Percentiles rank a stretch among this genome's conserved stretches.
Evolutionary conservation across 2,329 filamentous ascomycete genomes (phyloP).

Genomic region (Talaromyces rugulosus): DNA sequence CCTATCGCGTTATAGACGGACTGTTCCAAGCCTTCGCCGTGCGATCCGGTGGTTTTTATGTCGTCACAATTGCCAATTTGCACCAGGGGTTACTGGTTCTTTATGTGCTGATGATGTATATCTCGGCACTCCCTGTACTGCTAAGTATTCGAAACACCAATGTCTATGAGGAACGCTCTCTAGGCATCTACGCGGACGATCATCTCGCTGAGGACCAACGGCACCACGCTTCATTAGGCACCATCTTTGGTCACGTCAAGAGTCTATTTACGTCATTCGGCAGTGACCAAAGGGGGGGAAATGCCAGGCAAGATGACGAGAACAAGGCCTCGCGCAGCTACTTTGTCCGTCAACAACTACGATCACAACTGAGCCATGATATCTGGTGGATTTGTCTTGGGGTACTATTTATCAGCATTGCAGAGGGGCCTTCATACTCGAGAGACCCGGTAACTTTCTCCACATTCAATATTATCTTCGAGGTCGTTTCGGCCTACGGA

Average conservation of each 20-base stretch:
- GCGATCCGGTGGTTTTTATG: constrained; percentile 62
- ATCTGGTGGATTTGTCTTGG: constrained; percentile 63
- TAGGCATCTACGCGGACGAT: constrained; percentile 47
- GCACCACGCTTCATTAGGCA: constrained; percentile 18
- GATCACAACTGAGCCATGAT: constrained; percentile 63
- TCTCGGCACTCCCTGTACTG: constrained; percentile 33
- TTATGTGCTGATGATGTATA: constrained; percentile 47
- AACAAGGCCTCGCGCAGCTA: constrained; percentile 36
- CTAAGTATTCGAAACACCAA: constrained; percentile 58
- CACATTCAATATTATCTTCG: constrained; percentile 56
- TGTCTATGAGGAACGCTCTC: constrained; percentile 65
- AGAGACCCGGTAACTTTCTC: constrained; percentile 50
- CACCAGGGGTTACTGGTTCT: constrained; percentile 56
- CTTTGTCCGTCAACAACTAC: constrained; percentile 55
- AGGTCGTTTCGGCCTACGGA: constrained; percentile 50
- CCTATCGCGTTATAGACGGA: constrained; percentile 57
- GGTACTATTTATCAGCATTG: constrained; percentile 56
- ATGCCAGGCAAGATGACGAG: constrained; percentile 15
- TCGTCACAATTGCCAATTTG: constrained; percentile 56
- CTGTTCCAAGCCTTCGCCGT: constrained; percentile 61
- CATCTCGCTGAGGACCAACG: constrained; percentile 17
- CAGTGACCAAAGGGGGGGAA: constrained; percentile 1
- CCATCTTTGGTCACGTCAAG: constrained; percentile 23
- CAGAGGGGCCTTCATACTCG: constrained; percentile 55
- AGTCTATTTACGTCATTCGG: constrained; percentile 20